Evolutionary conservation across 2,329 filamentous ascomycete species (phyloP), one percentile per base, ranked within the genome.

Genomic region (Clonostachys rosea): DNA sequence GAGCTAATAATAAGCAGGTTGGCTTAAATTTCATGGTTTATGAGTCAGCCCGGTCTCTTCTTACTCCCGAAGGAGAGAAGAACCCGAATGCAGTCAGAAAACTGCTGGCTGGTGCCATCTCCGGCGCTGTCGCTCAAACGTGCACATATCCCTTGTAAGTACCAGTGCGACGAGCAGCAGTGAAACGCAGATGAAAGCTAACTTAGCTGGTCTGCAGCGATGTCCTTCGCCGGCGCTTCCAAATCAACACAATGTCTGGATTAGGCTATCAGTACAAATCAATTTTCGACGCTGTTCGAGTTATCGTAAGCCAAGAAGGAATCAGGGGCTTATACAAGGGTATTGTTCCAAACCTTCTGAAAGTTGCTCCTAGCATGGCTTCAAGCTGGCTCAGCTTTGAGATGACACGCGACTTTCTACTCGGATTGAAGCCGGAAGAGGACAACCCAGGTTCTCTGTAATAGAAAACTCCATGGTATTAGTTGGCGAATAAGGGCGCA

Each of bases 11-110:
- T 30, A n/a, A 13, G 45, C 56, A 91, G 86, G 87, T 99, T 51
- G 94, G 94, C 37, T 75, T 99, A 47, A 99, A 99, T 66, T 99
- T 99, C 67, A 97, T 97, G 91, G 90, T 89, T 6, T 99, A 99
- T 68, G 94, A 99, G 67, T 86, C 86, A 43, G 86, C 91, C 49
- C 84, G 94, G 50, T 83, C 84, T 59, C 85, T 86, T 56, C 76
- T 99, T 55, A 99, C 94, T 0, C 86, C 85, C 2, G 89, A 95
- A 45, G 94, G 94, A 41, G 85, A 96, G 52, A 80, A 87, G 60
- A 89, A 95, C 55, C 94, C 94, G 0, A 83, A 75, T 51, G 81
- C 89, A 2, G 66, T 81, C 46, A 84, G 92, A 46, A 99, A 97
- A 64, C 76, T 99, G 40, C 78, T 85, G 30, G 92, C 94, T 5